phyloP scores from a whole-genome alignment of 75 land plant species.

The Pinus tabuliformis region DNA sequence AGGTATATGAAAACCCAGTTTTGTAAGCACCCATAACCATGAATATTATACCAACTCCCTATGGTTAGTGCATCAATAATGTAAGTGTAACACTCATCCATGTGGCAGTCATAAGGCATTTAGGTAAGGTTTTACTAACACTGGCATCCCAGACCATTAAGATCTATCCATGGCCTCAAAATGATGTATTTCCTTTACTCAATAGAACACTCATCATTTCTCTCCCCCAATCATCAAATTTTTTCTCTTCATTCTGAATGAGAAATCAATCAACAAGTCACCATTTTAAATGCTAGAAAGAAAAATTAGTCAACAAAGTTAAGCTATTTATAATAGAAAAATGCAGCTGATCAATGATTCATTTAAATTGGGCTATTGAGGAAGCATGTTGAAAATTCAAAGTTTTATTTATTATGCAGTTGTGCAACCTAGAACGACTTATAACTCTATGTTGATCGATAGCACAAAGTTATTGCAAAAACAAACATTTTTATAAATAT shows the following conservation, averaged over 20 bases:
- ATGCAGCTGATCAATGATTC: too few species aligned
- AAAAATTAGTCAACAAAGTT: too few species aligned
- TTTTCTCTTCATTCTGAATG: too few species aligned
- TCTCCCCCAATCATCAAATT: slow-evolving; percentile 20
- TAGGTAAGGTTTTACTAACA: slow-evolving; percentile 29
- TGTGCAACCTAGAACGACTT: too few species aligned
- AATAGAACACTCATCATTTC: slow-evolving; percentile 27
- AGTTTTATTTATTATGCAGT: too few species aligned
- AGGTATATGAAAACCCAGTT: slow-evolving; percentile 23
- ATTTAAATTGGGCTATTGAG: too few species aligned
- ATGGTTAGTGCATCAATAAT: slow-evolving; percentile 17
- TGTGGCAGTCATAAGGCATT: slow-evolving; percentile 20
- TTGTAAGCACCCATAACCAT: slow-evolving; percentile 14
- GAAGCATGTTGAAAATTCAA: too few species aligned
- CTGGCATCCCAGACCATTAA: slow-evolving; percentile 15
- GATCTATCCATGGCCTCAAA: slow-evolving; percentile 36
- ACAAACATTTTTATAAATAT: not conserved
- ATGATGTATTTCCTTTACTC: slow-evolving; percentile 24
- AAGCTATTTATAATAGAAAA: too few species aligned
- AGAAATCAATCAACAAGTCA: too few species aligned
- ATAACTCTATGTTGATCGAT: too few species aligned
- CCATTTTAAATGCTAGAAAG: too few species aligned
- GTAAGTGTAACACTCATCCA: slow-evolving; percentile 39
- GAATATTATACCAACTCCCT: slow-evolving; percentile 32
- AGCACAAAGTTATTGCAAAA: not conserved